Evolutionary conservation across 2,329 filamentous ascomycete genomes (phyloP).

Genomic region (Fusarium heterosporum): DNA sequence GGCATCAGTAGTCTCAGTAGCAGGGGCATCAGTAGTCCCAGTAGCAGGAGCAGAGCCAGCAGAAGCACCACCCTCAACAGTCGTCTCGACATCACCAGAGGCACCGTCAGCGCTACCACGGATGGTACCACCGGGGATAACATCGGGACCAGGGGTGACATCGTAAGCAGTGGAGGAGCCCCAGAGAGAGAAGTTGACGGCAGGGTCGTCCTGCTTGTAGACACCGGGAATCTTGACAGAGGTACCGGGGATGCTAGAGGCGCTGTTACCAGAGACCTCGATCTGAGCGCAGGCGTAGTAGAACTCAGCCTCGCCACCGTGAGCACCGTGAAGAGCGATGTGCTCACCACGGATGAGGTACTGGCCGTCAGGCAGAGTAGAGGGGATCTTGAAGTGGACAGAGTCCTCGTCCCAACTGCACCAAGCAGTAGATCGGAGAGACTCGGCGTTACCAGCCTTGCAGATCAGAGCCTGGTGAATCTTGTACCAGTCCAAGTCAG

Average conservation of each 20-base stretch:
- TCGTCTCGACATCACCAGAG: conserved; percentile 3
- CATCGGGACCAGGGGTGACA: conserved; percentile 11
- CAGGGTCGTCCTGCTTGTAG: conserved; percentile 24
- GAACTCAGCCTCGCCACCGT: conserved; percentile 35
- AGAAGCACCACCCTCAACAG: conserved; percentile 11
- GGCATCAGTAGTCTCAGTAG: not conserved
- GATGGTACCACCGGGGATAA: conserved; percentile 23
- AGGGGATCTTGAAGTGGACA: conserved; percentile 25
- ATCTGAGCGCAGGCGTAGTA: conserved; percentile 40
- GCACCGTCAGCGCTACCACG: conserved; percentile 18
- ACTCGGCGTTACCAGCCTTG: conserved; percentile 8
- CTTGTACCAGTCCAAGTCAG: conserved; percentile 22
- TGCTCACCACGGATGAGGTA: conserved; percentile 39
- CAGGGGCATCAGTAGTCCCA: not conserved
- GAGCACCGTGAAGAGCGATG: conserved; percentile 37
- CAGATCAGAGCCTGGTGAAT: conserved; percentile 23
- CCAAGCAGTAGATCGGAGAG: conserved; percentile 21
- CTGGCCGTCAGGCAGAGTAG: conserved; percentile 17
- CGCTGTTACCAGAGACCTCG: conserved; percentile 30
- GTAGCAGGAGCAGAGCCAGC: conserved; percentile 1
- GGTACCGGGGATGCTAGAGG: conserved; percentile 6
- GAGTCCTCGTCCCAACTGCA: conserved; percentile 22
- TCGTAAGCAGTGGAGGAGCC: conserved; percentile 16
- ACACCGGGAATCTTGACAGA: conserved; percentile 22
- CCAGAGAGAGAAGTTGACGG: conserved; percentile 24